A percentile compares a stretch with the other conserved stretches of the same genome.
phyloP scores from a whole-genome alignment of 345 rosid genomes.

The Draba incana region DNA sequence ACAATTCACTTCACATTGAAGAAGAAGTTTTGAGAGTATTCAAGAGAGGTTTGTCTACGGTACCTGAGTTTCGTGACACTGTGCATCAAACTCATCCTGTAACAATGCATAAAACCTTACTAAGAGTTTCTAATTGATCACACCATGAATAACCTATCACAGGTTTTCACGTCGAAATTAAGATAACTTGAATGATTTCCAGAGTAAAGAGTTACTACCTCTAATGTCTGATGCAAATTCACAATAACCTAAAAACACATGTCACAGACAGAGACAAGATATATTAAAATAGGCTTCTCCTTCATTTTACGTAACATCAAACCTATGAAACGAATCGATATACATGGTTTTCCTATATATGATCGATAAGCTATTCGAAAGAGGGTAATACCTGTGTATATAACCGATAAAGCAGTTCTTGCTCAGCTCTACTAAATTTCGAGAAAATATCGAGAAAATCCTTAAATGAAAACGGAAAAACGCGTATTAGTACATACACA shows the following conservation, averaged over 20 bases:
- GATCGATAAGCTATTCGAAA: background rate
- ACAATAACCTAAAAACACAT: constrained; percentile 63
- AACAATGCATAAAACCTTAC: constrained; percentile 32
- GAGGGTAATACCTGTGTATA: constrained; percentile 53
- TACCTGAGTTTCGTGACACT: constrained; percentile 68
- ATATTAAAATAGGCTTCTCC: background rate
- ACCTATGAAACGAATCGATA: background rate
- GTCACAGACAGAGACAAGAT: constrained; percentile 5
- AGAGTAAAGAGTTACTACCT: constrained; percentile 47
- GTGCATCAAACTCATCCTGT: constrained; percentile 68
- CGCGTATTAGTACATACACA: constrained; percentile 3
- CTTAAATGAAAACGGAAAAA: constrained; percentile 25
- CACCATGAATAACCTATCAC: background rate
- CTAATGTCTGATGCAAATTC: constrained; percentile 61
- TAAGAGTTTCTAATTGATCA: constrained; percentile 7
- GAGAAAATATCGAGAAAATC: constrained; percentile 57
- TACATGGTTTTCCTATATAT: background rate
- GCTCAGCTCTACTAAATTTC: constrained; percentile 52
- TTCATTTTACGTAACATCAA: background rate
- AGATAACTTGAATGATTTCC: background rate
- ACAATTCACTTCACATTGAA: background rate
- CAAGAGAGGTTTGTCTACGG: background rate
- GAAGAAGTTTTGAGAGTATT: background rate
- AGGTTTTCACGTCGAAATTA: background rate
- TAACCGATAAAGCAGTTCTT: constrained; percentile 51